Evolutionary conservation across 116 monocot genomes (phyloP).

Genomic region (Posidonia oceanica): DNA sequence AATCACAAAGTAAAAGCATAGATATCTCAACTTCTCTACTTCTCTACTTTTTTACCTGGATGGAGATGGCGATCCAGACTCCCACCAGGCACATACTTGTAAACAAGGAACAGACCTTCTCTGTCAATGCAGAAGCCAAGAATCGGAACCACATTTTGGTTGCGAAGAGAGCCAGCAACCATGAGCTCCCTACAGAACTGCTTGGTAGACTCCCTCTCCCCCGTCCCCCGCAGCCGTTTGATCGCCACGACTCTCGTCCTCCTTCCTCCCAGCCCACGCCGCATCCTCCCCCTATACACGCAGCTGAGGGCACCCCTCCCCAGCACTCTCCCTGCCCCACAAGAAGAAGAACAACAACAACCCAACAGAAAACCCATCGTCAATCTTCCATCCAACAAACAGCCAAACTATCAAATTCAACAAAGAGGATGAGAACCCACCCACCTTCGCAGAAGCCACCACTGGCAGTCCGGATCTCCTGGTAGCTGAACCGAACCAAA

Average conservation of each 20-base stretch:
- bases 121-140: constrained; percentile 64
- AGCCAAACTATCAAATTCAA: not conserved
- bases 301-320: constrained; percentile 15
- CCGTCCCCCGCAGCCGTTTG: constrained; percentile 15
- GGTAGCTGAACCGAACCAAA: constrained; percentile 12
- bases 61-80: constrained; percentile 66
- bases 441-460: constrained; percentile 12
- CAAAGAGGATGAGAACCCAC: not conserved
- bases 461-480: constrained; percentile 10
- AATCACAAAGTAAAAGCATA: not conserved
- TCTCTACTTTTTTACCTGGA: constrained; percentile 10
- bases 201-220: constrained; percentile 46
- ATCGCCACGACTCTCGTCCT: constrained; percentile 6
- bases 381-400: not conserved
- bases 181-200: constrained; percentile 69
- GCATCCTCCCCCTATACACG: constrained; percentile 17
- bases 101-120: constrained; percentile 72
- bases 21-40: not conserved
- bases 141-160: constrained; percentile 53
- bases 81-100: constrained; percentile 71
- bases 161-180: constrained; percentile 44
- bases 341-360: too few relatives aligned
- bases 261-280: not conserved
- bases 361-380: not conserved
- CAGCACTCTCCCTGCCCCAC: constrained; percentile 12